A percentile compares a stretch with the other conserved stretches of the same genome.
Conservation (phyloP, 192 early-diverging fungal genomes). For the Backusella macrospora region DNA sequence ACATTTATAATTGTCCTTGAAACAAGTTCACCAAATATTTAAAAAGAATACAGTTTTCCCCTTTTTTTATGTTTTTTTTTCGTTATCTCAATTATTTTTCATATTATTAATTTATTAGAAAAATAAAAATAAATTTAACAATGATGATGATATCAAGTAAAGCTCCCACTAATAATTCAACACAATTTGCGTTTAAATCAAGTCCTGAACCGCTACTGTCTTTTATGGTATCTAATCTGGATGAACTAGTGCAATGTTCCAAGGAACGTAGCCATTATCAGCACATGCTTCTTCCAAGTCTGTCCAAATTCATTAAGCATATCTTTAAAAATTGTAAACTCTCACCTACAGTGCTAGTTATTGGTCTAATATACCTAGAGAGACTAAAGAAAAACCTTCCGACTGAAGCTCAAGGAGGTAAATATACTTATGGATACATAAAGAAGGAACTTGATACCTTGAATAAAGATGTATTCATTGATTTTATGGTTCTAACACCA, state of each 20-base stretch:
- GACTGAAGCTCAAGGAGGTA: conserved; percentile 55
- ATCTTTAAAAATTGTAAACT: conserved; percentile 28
- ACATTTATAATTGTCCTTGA: conserved; percentile 1
- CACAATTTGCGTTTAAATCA: conserved; percentile 7
- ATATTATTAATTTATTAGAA: neutral
- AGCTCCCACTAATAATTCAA: neutral
- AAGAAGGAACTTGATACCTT: neutral
- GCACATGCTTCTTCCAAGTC: conserved; percentile 20
- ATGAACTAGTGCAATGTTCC: conserved; percentile 22
- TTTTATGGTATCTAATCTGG: conserved; percentile 20
- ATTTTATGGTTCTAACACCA: neutral
- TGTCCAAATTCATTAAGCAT: conserved; percentile 14
- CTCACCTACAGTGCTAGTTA: conserved; percentile 43
- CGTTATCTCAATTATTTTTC: neutral
- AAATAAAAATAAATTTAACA: neutral
- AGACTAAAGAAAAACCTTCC: conserved; percentile 63
- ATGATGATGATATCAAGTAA: conserved; percentile 20
- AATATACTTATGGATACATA: neutral
- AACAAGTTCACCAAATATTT: conserved; percentile 8
- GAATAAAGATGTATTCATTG: neutral
- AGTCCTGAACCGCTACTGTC: conserved; percentile 22
- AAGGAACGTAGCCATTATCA: conserved; percentile 15
- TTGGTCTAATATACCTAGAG: conserved; percentile 71
- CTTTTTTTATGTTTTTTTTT: neutral
- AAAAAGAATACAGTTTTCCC: neutral